Evolutionary conservation across 2,329 filamentous ascomycete species (phyloP).

Genomic region (Colletotrichum eleusines): DNA sequence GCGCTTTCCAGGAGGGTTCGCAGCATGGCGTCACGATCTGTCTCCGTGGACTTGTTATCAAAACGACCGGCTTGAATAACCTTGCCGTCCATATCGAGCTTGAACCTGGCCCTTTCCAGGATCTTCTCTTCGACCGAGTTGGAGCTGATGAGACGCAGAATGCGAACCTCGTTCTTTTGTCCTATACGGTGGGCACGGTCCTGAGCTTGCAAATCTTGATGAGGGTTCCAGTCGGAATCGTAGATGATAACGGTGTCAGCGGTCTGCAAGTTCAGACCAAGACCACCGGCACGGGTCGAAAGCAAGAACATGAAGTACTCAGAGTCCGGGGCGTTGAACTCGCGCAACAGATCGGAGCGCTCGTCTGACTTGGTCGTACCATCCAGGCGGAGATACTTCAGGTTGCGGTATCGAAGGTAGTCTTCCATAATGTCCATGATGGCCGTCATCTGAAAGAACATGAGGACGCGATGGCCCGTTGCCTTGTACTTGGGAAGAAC

Average conservation of each 20-base stretch:
- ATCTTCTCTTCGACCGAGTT: conserved; percentile 99
- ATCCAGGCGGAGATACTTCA: conserved; percentile 91
- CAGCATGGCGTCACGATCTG: conserved; percentile 96
- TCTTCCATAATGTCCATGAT: conserved; percentile 99
- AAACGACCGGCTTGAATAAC: conserved; percentile 99
- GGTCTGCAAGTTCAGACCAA: conserved; percentile 96
- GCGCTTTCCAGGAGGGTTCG: conserved; percentile 91
- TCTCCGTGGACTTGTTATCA: conserved; percentile 99
- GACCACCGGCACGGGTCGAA: conserved; percentile 97
- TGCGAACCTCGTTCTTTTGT: conserved; percentile 99
- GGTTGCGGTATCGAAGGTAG: conserved; percentile 85
- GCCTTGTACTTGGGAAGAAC: conserved; percentile 93
- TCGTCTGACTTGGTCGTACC: conserved; percentile 98
- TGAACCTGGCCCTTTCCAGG: conserved; percentile 94
- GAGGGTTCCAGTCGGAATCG: conserved; percentile 99
- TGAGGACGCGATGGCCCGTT: conserved; percentile 93
- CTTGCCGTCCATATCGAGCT: conserved; percentile 99
- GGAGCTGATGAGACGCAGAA: conserved; percentile 93
- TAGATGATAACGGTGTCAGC: conserved; percentile 99
- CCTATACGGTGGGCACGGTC: conserved; percentile 99
- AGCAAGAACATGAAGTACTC: conserved; percentile 98
- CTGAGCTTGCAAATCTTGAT: conserved; percentile 98
- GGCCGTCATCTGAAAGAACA: conserved; percentile 99
- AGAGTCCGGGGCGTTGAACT: conserved; percentile 91
- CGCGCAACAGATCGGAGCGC: conserved; percentile 86